A percentile compares a stretch with the other conserved stretches of the same genome.
Conservation (phyloP, 1,139 yeast genomes). For the Kodamaea plutei region DNA sequence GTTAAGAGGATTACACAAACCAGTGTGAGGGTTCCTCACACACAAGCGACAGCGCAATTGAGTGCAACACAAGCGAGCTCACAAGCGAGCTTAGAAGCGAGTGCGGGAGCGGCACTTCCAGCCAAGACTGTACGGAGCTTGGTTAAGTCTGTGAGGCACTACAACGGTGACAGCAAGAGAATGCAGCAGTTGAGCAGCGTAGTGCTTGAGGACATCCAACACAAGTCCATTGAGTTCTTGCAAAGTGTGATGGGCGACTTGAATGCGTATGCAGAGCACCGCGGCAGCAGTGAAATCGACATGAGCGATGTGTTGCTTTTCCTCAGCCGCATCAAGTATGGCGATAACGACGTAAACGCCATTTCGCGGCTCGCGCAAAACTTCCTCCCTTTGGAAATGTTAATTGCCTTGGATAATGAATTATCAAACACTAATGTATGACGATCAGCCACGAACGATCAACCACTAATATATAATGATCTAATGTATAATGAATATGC, state of each 20-base stretch:
- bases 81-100: neutral
- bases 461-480: too few species aligned
- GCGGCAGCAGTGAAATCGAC: slow-evolving; percentile 25
- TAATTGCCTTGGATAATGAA: slow-evolving; percentile 33
- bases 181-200: slow-evolving; percentile 6
- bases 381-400: slow-evolving; percentile 35
- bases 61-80: too few species aligned
- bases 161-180: slow-evolving; percentile 6
- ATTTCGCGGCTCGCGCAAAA: slow-evolving; percentile 33
- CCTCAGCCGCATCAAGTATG: slow-evolving; percentile 31
- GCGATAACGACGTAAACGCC: slow-evolving; percentile 19
- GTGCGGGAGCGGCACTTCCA: slow-evolving; percentile 5
- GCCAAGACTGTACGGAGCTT: slow-evolving; percentile 10
- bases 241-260: slow-evolving; percentile 16
- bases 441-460: too few species aligned
- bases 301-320: slow-evolving; percentile 35
- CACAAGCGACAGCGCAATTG: too few species aligned
- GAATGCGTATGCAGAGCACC: slow-evolving; percentile 19
- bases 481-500: too few species aligned
- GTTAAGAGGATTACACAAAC: too few species aligned
- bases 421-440: slow-evolving; percentile 2
- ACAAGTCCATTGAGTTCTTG: slow-evolving; percentile 14
- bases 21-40: too few species aligned
- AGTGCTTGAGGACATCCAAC: slow-evolving; percentile 11
- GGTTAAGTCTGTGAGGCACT: slow-evolving; percentile 10